Conservation (phyloP, 2,329 filamentous ascomycete genomes). For the Diplodia sapinea region DNA sequence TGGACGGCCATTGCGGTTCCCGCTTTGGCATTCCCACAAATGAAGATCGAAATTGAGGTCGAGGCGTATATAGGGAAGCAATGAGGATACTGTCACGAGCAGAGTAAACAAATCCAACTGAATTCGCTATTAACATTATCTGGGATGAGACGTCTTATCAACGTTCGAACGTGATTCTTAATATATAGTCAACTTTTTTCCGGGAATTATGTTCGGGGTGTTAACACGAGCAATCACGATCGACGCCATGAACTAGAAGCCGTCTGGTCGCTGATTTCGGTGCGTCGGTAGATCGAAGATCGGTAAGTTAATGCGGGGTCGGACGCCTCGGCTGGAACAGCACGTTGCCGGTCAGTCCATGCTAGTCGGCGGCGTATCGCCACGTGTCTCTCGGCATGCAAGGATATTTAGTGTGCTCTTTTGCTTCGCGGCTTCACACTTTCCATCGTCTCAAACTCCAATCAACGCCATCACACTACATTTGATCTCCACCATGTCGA, state of each 20-base stretch:
- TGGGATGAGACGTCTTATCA: too few relatives aligned
- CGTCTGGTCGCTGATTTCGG: too few relatives aligned
- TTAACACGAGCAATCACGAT: too few relatives aligned
- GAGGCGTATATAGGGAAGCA: not conserved
- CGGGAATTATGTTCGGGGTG: too few relatives aligned
- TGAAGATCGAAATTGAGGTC: constrained; percentile 67
- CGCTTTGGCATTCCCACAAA: constrained; percentile 55
- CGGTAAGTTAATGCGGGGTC: not conserved
- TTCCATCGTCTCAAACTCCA: too few relatives aligned
- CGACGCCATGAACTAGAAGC: too few relatives aligned
- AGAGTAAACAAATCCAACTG: too few relatives aligned
- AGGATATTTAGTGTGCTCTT: not conserved
- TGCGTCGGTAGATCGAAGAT: not conserved
- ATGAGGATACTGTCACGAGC: too few relatives aligned
- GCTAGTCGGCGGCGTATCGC: not conserved
- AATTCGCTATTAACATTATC: too few relatives aligned
- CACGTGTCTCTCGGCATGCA: not conserved
- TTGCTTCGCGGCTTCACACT: not conserved
- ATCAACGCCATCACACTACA: too few relatives aligned
- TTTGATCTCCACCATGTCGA: not conserved
- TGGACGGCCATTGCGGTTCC: constrained; percentile 62
- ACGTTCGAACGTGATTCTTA: too few relatives aligned
- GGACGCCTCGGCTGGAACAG: not conserved
- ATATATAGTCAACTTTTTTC: too few relatives aligned
- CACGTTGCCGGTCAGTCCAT: not conserved